A percentile compares a stretch with the other conserved stretches of the same genome.
Conservation (phyloP, 1,284 basidiomycete species). For the Ganoderma lingzhi region DNA sequence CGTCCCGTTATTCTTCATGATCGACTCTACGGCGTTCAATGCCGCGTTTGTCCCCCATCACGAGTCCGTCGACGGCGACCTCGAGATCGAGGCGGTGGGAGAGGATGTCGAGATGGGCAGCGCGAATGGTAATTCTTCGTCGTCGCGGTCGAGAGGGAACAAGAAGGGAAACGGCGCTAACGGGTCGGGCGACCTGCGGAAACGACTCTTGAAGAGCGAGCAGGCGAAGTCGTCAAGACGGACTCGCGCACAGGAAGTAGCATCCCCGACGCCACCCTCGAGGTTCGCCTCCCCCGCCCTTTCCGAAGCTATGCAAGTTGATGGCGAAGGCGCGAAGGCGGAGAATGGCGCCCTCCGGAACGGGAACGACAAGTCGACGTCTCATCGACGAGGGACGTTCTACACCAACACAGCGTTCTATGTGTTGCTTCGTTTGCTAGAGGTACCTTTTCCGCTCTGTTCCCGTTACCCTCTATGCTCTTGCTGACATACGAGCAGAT, state of each 20-base stretch:
- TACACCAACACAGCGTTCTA: conserved; percentile 94
- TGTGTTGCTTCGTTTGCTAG: conserved; percentile 82
- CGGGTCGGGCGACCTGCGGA: conserved; percentile 69
- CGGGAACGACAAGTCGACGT: conserved; percentile 35
- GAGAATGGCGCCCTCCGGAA: conserved; percentile 26
- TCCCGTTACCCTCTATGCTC: neutral
- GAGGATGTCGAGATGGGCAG: conserved; percentile 61
- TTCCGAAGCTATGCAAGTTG: conserved; percentile 51
- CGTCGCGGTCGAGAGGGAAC: conserved; percentile 45
- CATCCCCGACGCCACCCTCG: conserved; percentile 48
- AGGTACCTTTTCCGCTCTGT: conserved; percentile 59
- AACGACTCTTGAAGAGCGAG: conserved; percentile 79
- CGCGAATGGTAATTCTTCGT: conserved; percentile 43
- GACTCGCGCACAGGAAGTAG: conserved; percentile 58
- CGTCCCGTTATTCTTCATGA: conserved; percentile 75
- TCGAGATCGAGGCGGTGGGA: conserved; percentile 52
- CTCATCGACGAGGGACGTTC: conserved; percentile 70
- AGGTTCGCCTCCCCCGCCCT: conserved; percentile 65
- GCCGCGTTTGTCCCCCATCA: conserved; percentile 63
- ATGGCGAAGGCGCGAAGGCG: conserved; percentile 34
- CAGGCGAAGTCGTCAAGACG: conserved; percentile 76
- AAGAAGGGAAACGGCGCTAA: conserved; percentile 49
- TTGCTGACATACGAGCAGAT: conserved; percentile 55
- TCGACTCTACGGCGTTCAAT: conserved; percentile 78
- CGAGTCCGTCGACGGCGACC: conserved; percentile 55